Evolutionary conservation across 1,139 yeast genomes (phyloP), one percentile per base, ranked within the genome.

Genomic region (Yamadazyma dushanensis): DNA sequence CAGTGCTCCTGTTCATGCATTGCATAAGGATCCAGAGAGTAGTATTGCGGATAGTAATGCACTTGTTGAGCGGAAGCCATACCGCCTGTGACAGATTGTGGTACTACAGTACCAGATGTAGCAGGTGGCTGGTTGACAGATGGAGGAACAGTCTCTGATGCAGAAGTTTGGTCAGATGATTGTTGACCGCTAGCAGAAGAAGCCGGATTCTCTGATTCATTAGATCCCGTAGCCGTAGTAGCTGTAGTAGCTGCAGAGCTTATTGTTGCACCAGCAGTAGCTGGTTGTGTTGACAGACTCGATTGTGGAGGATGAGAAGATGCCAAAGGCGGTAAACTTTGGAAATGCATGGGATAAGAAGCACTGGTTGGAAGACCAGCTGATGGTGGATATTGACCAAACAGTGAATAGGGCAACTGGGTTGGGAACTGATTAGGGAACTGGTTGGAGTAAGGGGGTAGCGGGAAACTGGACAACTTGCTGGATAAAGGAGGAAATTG

Each of bases 1-100:
- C 44, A 38, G 15, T 34, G 32, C 26, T 47, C 51, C 3, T 31
- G 38, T 15, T 41, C 42, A 20, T 43, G 38, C 14, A 22, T 22
- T 17, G 27, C 10, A 26, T 34, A 34, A 23, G 38, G 39, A 2
- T 41, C 41, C 21, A 23, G 34, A 10, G 20, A 30, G 20, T 37
- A 34, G 22, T 32, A 32, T 15, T 23, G 34, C 19, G 32, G 37
- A 11, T 19, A 13, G 17, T 24, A 19, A 24, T 34, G 37, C 14
- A 31, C 8, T 7, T 23, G 34, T 13, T 31, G 34, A 3, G 32
- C 32, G 13, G 32, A 30, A 9, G 27, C 4, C n/a, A n/a, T n/a
- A n/a, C n/a, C n/a, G n/a, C n/a, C n/a, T n/a, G n/a, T n/a, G n/a
- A n/a, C n/a, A 7, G 21, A 19, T 9, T 7, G 7, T 7, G 21